Evolutionary conservation across 164 flowering plant species (phyloP).

Genomic region (Protea cynaroides): DNA sequence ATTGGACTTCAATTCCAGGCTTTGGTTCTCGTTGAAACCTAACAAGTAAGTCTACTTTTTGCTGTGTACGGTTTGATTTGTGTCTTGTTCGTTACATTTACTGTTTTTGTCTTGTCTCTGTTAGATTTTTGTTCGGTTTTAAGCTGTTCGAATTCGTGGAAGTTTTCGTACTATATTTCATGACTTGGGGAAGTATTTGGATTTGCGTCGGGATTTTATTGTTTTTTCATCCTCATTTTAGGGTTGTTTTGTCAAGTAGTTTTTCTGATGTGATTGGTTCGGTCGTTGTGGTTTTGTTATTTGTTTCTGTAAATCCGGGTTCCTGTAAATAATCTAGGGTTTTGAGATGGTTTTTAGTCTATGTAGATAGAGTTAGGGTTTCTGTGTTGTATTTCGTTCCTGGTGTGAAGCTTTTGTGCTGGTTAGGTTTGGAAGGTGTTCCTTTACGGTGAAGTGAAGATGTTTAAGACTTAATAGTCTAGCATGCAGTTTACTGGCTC

Average conservation of each 20-base stretch:
- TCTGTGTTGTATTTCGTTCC: background rate
- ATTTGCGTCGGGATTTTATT: background rate
- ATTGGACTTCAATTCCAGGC: background rate
- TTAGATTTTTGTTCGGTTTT: background rate
- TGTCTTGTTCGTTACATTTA: background rate
- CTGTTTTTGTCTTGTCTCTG: background rate
- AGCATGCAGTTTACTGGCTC: background rate
- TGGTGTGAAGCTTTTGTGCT: background rate
- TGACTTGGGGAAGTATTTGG: too few relatives aligned
- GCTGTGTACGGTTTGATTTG: background rate
- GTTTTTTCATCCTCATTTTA: background rate
- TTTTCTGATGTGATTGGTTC: background rate
- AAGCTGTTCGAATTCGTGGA: background rate
- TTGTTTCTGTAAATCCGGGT: background rate
- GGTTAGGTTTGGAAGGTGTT: background rate
- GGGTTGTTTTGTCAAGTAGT: background rate
- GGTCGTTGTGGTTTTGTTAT: background rate
- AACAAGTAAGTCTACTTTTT: background rate
- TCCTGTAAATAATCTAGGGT: background rate
- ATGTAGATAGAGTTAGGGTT: background rate
- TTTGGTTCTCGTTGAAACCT: background rate
- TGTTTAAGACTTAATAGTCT: background rate
- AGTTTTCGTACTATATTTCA: background rate
- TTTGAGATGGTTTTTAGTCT: background rate
- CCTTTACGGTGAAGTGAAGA: background rate